These are phyloP conservation scores for Hemisphaericaspora lyxosophila DNA, from an alignment of 1,139 yeast species.

Conservation along the genomic window DNA sequence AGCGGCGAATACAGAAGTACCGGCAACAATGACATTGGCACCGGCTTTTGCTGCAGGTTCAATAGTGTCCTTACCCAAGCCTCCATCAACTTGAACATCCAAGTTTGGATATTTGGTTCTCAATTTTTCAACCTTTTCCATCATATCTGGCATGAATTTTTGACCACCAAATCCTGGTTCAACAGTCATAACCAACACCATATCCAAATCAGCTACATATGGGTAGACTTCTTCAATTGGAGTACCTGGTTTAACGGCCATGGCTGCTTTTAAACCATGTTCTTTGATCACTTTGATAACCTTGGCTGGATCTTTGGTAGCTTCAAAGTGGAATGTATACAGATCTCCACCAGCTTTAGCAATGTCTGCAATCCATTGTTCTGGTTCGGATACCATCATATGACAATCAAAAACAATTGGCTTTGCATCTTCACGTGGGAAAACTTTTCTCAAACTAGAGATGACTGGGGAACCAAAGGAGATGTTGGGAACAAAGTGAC, in stretches of 20 bases:
- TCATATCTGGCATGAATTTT: conserved; percentile 91
- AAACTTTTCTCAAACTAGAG: conserved; percentile 68
- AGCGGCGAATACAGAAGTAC: conserved; percentile 90
- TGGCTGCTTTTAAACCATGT: conserved; percentile 89
- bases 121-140: conserved; percentile 85
- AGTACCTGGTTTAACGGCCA: conserved; percentile 94
- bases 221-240: conserved; percentile 82
- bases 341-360: conserved; percentile 96
- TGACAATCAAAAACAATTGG: conserved; percentile 92
- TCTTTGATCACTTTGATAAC: conserved; percentile 74
- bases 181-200: conserved; percentile 96
- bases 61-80: conserved; percentile 81
- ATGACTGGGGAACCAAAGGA: conserved; percentile 92
- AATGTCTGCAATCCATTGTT: conserved; percentile 90
- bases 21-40: conserved; percentile 97
- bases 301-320: conserved; percentile 75
- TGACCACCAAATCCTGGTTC: conserved; percentile 99
- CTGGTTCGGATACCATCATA: conserved; percentile 97
- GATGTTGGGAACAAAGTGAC: conserved; percentile 96
- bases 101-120: conserved; percentile 73
- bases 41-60: conserved; percentile 89
- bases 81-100: conserved; percentile 96
- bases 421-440: conserved; percentile 54
- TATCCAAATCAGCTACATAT: conserved; percentile 74
- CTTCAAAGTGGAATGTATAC: conserved; percentile 94